Evolutionary conservation across 306 rosid species (phyloP), one percentile per base, ranked within the genome.

Genomic region (Sicyos baderoa): DNA sequence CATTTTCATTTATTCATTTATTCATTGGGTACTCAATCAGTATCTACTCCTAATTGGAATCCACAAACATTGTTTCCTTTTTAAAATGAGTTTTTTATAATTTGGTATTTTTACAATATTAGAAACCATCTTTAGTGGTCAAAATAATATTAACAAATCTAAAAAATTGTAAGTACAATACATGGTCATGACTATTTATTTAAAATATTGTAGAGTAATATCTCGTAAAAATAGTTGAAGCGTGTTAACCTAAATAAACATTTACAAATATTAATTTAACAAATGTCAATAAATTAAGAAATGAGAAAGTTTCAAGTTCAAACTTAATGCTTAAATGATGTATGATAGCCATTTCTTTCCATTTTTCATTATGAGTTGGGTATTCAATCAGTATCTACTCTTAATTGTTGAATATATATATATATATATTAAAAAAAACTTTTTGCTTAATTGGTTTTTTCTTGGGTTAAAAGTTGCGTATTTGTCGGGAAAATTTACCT

Each of bases 11-110:
- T 29, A 9, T 9, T 47, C 12, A 0, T 9, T 54, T 18, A 32
- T 72, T n/a, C 69, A 35, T 71, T 51, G 32, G 81, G 70, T 59
- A 72, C 55, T 35, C 44, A 81, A 81, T 58, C 75, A 60, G 17
- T 76, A 63, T 77, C 82, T 68, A 74, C 54, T 76, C 49, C 75
- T 72, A 47, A 84, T 61, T 64, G 86, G 84, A 52, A 52, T 52
- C 22, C 55, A 52, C 55, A 16, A n/a, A 52, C 55, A 18, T 17
- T 52, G n/a, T 52, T 52, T 17, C n/a, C 19, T 50, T 50, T 50
- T 50, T 50, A 4, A 50, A 14, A 50, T 50, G 18, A 50, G 54
- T 3, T 11, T 45, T 45, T 35, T 5, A n/a, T 35, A 1, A 35
- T 35, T 35, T 29, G 2, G 35, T 29, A 29, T 2, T 29, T 29